Conservation (phyloP, 441 rosid genomes). For the Eruca vesicaria region DNA sequence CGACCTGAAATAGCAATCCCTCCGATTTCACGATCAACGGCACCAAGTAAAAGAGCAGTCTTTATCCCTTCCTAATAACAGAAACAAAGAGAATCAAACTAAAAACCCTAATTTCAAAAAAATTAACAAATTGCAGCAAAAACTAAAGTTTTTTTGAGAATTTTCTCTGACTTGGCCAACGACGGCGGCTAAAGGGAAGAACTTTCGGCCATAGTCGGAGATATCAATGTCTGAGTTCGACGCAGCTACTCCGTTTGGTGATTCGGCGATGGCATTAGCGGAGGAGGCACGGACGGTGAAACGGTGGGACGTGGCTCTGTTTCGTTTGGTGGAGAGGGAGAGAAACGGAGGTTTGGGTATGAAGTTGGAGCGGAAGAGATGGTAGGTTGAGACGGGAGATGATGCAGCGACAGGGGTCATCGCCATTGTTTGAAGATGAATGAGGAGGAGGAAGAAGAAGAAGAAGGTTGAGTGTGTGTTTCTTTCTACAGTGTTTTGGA, state of each 20-base stretch:
- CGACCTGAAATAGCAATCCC: slow-evolving; percentile 89
- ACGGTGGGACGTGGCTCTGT: slow-evolving; percentile 15
- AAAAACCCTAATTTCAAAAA: background rate
- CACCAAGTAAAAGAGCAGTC: slow-evolving; percentile 94
- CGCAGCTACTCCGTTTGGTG: slow-evolving; percentile 64
- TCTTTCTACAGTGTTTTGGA: slow-evolving; percentile 7
- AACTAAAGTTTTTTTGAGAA: background rate
- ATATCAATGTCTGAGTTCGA: slow-evolving; percentile 33
- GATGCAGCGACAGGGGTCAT: slow-evolving; percentile 30
- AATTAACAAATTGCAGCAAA: slow-evolving; percentile 8
- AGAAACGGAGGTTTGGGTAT: slow-evolving; percentile 28
- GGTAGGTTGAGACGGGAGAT: slow-evolving; percentile 21
- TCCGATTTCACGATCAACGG: slow-evolving; percentile 90
- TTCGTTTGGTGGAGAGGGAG: slow-evolving; percentile 35
- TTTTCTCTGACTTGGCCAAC: slow-evolving; percentile 74
- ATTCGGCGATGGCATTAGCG: slow-evolving; percentile 47
- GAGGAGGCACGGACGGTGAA: slow-evolving; percentile 41
- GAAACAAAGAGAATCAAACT: background rate
- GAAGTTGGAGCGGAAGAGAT: slow-evolving; percentile 26
- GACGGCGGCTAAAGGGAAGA: slow-evolving; percentile 92
- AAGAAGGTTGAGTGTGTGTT: background rate
- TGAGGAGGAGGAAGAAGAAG: slow-evolving; percentile 1
- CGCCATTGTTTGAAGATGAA: slow-evolving; percentile 33
- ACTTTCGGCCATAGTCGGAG: slow-evolving; percentile 70
- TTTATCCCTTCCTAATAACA: slow-evolving; percentile 79